Conservation (phyloP, 2,329 filamentous ascomycete species). For the Zasmidium cellare region DNA sequence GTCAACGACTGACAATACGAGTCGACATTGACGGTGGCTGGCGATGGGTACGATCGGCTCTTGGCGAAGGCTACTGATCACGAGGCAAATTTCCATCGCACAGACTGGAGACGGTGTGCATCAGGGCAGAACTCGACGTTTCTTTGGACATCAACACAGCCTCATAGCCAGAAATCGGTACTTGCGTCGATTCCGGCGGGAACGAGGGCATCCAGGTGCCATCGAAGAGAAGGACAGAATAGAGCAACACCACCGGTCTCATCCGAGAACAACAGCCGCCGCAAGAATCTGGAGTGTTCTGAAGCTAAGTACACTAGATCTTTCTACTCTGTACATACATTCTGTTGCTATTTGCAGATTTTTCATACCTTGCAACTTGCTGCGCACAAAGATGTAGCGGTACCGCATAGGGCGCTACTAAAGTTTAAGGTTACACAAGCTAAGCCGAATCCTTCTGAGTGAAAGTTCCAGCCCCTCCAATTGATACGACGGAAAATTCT, state of each 20-base stretch:
- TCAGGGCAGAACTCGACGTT: too few species aligned
- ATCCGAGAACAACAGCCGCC: neutral
- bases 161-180: neutral
- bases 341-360: neutral
- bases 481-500: neutral
- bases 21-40: too few species aligned
- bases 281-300: neutral
- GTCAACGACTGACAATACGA: too few species aligned
- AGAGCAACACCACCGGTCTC: neutral
- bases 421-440: neutral
- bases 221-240: neutral
- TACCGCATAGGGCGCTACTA: neutral
- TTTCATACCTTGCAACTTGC: neutral
- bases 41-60: too few species aligned
- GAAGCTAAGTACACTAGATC: neutral
- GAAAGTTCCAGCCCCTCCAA: too few species aligned
- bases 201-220: neutral
- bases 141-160: too few species aligned
- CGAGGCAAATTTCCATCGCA: too few species aligned
- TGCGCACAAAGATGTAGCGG: neutral
- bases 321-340: neutral
- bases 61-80: too few species aligned
- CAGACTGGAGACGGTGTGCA: too few species aligned
- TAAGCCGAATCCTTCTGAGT: too few species aligned
- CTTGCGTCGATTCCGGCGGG: neutral